Evolutionary conservation across 2,329 filamentous ascomycete genomes (phyloP).

Genomic region (Stachybotrys chlorohalonatus): DNA sequence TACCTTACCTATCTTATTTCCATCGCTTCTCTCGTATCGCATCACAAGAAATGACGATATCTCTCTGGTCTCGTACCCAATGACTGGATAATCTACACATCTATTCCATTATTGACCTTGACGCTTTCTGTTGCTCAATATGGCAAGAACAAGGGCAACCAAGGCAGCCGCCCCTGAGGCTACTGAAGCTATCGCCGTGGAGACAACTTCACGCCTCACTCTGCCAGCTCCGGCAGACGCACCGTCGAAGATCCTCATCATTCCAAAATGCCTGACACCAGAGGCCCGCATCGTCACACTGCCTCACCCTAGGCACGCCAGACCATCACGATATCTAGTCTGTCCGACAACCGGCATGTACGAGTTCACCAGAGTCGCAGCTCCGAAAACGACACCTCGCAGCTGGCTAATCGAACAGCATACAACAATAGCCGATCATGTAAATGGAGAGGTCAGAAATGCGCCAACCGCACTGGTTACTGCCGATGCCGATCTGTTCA

Average conservation of each 20-base stretch:
- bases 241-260: conserved; percentile 48
- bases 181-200: conserved; percentile 16
- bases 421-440: conserved; percentile 3
- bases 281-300: conserved; percentile 51
- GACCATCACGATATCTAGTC: conserved; percentile 50
- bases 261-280: conserved; percentile 45
- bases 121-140: conserved; percentile 12
- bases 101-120: not conserved
- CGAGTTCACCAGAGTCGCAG: conserved; percentile 52
- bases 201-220: conserved; percentile 25
- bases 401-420: conserved; percentile 51
- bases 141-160: conserved; percentile 42
- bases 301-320: conserved; percentile 46
- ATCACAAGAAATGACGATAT: too few relatives aligned
- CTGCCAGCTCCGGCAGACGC: conserved; percentile 30
- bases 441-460: conserved; percentile 9
- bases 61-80: too few relatives aligned
- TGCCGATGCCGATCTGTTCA: conserved; percentile 63
- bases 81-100: too few relatives aligned
- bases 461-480: conserved; percentile 31
- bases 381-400: conserved; percentile 42
- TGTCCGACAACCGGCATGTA: conserved; percentile 54
- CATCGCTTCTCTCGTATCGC: too few relatives aligned
- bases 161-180: conserved; percentile 20
- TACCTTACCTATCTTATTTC: not conserved